Evolutionary conservation across 192 early-diverging fungal species (phyloP).

Genomic region (Dissophora globulifera): DNA sequence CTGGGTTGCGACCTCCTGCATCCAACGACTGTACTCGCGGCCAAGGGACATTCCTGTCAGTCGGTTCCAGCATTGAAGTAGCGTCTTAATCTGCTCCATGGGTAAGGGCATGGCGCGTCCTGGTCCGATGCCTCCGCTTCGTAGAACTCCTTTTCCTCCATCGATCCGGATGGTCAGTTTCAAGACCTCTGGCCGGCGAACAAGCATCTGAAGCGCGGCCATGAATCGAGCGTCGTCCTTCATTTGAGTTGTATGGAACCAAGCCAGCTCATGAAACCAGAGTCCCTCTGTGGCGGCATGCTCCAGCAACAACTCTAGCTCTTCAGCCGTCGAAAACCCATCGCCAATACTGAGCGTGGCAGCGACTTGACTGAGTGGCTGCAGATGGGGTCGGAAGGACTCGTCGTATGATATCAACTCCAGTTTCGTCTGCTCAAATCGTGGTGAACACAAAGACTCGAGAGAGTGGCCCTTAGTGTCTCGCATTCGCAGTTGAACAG

Average conservation of each 20-base stretch:
- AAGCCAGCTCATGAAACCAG: slow-evolving; percentile 7
- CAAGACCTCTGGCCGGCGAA: slow-evolving; percentile 10
- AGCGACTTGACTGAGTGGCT: slow-evolving; percentile 9
- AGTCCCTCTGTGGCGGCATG: slow-evolving; percentile 4
- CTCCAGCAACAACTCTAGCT: slow-evolving; percentile 2
- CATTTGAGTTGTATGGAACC: slow-evolving; percentile 5
- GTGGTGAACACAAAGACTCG: slow-evolving; percentile 4
- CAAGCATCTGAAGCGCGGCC: background rate
- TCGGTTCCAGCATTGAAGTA: slow-evolving; percentile 13
- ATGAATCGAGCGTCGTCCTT: background rate
- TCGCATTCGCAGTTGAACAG: slow-evolving; percentile 3
- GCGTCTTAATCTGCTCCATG: background rate
- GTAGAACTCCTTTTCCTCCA: background rate
- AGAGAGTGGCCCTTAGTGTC: slow-evolving; percentile 11
- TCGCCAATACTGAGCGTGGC: background rate
- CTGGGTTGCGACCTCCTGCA: slow-evolving; percentile 7
- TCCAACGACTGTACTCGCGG: slow-evolving; percentile 12
- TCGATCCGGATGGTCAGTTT: slow-evolving; percentile 12
- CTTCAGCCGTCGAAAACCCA: background rate
- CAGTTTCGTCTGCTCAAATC: background rate
- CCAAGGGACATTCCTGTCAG: slow-evolving; percentile 15
- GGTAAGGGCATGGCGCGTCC: too few relatives aligned
- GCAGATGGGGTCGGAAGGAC: slow-evolving; percentile 3
- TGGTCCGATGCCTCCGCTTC: background rate
- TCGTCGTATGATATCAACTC: slow-evolving; percentile 4